A percentile compares a stretch with the other conserved stretches of the same genome.
Conservation (phyloP, 345 rosid species). For the Eucalyptus sp. region DNA sequence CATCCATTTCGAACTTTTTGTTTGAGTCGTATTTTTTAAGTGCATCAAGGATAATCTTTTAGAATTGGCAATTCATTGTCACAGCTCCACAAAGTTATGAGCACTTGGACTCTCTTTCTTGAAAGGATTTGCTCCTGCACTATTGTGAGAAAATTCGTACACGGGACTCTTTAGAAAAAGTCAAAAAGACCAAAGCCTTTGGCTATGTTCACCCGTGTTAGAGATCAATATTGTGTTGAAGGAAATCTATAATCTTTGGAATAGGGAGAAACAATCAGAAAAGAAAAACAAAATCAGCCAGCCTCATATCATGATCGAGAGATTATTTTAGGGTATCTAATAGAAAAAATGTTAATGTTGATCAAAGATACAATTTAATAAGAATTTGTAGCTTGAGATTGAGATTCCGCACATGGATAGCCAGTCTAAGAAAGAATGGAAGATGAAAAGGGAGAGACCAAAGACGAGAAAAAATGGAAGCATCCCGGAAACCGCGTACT, state of each 20-base stretch:
- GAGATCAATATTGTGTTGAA: background rate
- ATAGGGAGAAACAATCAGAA: background rate
- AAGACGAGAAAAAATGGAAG: background rate
- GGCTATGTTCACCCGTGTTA: background rate
- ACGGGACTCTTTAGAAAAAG: background rate
- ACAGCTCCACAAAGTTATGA: background rate
- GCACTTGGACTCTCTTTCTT: background rate
- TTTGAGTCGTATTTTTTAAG: background rate
- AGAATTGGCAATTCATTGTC: background rate
- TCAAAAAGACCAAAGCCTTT: background rate
- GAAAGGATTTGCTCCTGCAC: background rate
- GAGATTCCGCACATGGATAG: too few relatives aligned
- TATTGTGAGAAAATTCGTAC: background rate
- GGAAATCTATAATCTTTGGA: background rate
- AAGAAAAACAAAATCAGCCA: too few relatives aligned
- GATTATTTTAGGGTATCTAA: background rate
- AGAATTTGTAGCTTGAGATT: too few relatives aligned
- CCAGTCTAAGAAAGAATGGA: background rate
- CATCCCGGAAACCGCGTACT: background rate
- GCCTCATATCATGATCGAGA: background rate
- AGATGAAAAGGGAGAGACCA: background rate
- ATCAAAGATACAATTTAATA: background rate
- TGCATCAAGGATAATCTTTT: background rate
- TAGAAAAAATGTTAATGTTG: background rate
- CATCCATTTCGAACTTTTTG: background rate